Evolutionary conservation across 1,284 basidiomycete genomes (phyloP).

Genomic region (Marasmius tenuissimus): DNA sequence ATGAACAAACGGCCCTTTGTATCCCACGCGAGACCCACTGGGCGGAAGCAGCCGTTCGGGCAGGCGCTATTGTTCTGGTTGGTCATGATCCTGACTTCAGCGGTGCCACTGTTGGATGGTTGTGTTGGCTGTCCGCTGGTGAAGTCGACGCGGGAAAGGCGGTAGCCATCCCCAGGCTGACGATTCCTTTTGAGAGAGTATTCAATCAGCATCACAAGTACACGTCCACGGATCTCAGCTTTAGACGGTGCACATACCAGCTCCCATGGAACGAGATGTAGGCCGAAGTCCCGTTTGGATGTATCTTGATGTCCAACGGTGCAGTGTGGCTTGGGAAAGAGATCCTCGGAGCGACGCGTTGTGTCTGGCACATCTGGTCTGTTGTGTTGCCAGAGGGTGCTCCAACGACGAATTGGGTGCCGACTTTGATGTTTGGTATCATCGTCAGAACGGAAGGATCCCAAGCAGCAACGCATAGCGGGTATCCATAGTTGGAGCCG

Average conservation of each 20-base stretch:
- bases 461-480: not conserved
- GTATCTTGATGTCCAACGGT: constrained; percentile 1
- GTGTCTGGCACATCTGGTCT: not conserved
- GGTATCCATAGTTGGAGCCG: constrained; percentile 3
- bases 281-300: not conserved
- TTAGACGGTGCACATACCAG: not conserved
- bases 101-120: not conserved
- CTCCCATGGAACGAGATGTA: constrained; percentile 3
- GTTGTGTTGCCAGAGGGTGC: not conserved
- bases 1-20: not conserved
- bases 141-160: not conserved
- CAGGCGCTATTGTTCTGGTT: not conserved
- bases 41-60: constrained; percentile 1
- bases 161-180: not conserved
- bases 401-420: not conserved
- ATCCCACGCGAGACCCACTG: constrained; percentile 1
- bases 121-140: not conserved
- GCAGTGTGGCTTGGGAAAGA: not conserved
- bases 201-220: not conserved
- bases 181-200: not conserved
- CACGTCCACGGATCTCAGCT: not conserved
- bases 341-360: not conserved
- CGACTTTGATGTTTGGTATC: not conserved
- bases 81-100: not conserved
- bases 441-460: not conserved